phyloP scores from a whole-genome alignment of 1,284 basidiomycete genomes.

The Cutaneotrichosporon sp. region DNA sequence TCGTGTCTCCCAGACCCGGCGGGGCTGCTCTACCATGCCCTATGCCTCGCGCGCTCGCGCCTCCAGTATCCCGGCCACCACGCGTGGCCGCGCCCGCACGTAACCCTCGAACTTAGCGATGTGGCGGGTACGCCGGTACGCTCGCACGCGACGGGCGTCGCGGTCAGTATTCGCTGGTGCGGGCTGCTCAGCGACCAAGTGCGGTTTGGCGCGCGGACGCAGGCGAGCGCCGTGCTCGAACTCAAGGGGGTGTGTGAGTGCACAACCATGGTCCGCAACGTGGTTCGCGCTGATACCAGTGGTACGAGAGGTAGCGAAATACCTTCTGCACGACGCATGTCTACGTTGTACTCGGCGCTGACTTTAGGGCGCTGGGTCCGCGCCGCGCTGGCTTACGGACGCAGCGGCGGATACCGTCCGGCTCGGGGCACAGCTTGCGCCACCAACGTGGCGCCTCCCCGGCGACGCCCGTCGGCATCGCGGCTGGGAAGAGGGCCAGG shows the following conservation, averaged over 20 bases:
- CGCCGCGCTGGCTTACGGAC: conserved; percentile 33
- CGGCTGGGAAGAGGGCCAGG: conserved; percentile 36
- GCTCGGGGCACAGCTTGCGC: conserved; percentile 24
- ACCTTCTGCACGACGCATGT: conserved; percentile 29
- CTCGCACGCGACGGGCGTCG: conserved; percentile 13
- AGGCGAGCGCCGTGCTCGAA: conserved; percentile 29
- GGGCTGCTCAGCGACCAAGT: conserved; percentile 20
- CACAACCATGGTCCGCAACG: rapidly evolving
- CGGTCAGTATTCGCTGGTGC: conserved; percentile 29
- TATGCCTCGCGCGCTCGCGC: conserved; percentile 16
- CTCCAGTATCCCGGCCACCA: conserved; percentile 4
- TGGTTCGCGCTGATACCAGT: conserved; percentile 10
- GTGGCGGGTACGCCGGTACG: conserved; percentile 11
- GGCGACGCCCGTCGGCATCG: conserved; percentile 24
- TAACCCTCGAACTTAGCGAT: conserved; percentile 25
- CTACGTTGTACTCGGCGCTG: neutral
- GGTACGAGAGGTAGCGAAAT: conserved; percentile 33
- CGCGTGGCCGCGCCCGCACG: conserved; percentile 24
- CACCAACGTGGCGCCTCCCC: conserved; percentile 31
- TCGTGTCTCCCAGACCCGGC: conserved; percentile 31
- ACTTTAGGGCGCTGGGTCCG: conserved; percentile 13
- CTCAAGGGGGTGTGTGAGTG: conserved; percentile 40
- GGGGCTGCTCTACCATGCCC: conserved; percentile 26
- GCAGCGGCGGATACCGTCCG: conserved; percentile 32
- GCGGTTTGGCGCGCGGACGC: conserved; percentile 15